Conservation (phyloP, 83 land plant species). For the Diphasiastrum complanatum region DNA sequence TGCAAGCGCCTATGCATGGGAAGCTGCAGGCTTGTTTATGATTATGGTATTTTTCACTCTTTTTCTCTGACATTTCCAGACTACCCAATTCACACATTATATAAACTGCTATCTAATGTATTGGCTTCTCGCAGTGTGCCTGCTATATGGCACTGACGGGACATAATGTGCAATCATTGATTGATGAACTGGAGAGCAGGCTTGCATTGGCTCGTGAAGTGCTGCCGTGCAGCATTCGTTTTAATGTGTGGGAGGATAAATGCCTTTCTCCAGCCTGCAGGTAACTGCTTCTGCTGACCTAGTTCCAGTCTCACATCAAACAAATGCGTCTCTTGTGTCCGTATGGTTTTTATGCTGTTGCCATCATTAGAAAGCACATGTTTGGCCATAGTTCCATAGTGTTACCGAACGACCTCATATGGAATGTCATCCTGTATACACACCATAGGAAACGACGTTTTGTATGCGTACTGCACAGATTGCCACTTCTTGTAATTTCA, state of each 20-base stretch:
- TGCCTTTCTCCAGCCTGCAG: conserved; percentile 36
- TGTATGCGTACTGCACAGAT: not conserved
- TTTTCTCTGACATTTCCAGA: not conserved
- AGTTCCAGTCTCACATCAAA: not conserved
- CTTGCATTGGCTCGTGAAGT: conserved; percentile 36
- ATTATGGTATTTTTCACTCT: conserved; percentile 23
- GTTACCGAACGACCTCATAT: too few species aligned
- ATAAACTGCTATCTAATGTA: not conserved
- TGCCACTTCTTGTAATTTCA: not conserved
- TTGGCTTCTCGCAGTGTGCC: conserved; percentile 24
- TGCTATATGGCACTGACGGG: conserved; percentile 37
- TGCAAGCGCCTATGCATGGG: conserved; percentile 28
- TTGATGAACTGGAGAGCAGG: conserved; percentile 29
- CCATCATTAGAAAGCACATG: too few species aligned
- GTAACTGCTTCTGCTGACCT: conserved; percentile 14
- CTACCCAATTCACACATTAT: not conserved
- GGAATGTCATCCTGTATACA: too few species aligned
- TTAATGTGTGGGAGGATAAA: conserved; percentile 27
- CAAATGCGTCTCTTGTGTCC: not conserved
- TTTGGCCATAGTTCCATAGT: too few species aligned
- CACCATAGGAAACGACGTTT: too few species aligned
- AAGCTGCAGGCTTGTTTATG: conserved; percentile 34
- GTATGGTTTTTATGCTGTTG: too few species aligned
- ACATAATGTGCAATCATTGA: conserved; percentile 27
- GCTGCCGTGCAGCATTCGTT: conserved; percentile 35